Conservation (phyloP, 768 basidiomycete genomes). For the Trametes villosa region DNA sequence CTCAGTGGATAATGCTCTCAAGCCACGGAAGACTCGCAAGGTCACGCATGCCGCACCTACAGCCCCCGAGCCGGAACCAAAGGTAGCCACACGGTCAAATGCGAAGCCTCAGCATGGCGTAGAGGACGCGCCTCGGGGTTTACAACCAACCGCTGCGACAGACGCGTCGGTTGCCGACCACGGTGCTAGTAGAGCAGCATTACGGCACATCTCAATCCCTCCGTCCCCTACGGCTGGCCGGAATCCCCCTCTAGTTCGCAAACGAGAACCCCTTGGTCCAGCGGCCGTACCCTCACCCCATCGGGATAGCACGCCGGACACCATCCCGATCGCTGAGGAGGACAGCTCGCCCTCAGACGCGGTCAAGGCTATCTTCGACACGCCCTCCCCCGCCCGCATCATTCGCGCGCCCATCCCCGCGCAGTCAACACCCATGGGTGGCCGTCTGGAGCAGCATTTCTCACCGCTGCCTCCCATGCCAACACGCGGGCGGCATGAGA, state of each 20-base stretch:
- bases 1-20: too few relatives aligned
- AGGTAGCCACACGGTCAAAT: too few relatives aligned
- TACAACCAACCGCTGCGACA: too few relatives aligned
- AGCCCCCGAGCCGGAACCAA: too few relatives aligned
- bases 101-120: too few relatives aligned
- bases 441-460: slow-evolving; percentile 4
- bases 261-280: neutral
- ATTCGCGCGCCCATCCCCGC: slow-evolving; percentile 57
- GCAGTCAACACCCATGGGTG: slow-evolving; percentile 21
- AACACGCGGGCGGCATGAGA: slow-evolving; percentile 11
- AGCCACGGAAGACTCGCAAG: too few relatives aligned
- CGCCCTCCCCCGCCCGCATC: slow-evolving; percentile 67
- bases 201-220: slow-evolving; percentile 7
- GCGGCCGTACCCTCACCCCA: neutral
- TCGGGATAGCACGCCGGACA: slow-evolving; percentile 11
- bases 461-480: slow-evolving; percentile 6
- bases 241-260: neutral
- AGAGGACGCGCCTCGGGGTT: neutral
- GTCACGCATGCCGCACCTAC: too few relatives aligned
- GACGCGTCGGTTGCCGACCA: neutral
- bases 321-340: slow-evolving; percentile 10
- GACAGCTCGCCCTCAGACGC: slow-evolving; percentile 15
- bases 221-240: neutral
- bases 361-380: slow-evolving; percentile 22
- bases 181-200: neutral